phyloP scores from a whole-genome alignment of 192 early-diverging fungal species.

The Phlyctochytrium bullatum region DNA sequence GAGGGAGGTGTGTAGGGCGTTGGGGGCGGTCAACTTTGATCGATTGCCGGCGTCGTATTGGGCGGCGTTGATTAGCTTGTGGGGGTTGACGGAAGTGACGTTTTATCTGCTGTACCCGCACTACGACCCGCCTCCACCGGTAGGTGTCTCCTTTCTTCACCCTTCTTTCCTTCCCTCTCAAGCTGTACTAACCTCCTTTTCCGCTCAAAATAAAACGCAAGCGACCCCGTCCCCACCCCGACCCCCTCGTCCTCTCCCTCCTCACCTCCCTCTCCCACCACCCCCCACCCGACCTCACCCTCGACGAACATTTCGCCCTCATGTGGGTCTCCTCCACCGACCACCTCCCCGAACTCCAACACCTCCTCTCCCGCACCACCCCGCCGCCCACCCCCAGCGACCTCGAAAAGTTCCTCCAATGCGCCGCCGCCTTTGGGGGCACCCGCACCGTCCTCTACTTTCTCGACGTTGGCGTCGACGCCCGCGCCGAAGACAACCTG shows the following conservation, averaged over 20 bases:
- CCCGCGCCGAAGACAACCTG: neutral
- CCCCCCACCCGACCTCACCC: neutral
- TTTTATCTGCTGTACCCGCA: slow-evolving; percentile 1
- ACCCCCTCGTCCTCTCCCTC: neutral
- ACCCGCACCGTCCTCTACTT: neutral
- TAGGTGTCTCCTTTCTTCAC: too few relatives aligned
- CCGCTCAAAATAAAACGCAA: too few relatives aligned
- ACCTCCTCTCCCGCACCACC: neutral
- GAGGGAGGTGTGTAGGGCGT: neutral
- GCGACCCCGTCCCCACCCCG: slow-evolving; percentile 3
- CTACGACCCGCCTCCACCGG: neutral
- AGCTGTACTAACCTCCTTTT: too few relatives aligned
- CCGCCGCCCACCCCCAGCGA: neutral
- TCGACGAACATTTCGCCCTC: slow-evolving; percentile 3
- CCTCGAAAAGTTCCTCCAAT: slow-evolving; percentile 4
- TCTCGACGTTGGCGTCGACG: neutral
- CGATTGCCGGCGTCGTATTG: neutral
- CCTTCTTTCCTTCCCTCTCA: too few relatives aligned
- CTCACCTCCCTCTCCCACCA: neutral
- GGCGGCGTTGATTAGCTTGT: neutral
- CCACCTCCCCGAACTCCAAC: neutral
- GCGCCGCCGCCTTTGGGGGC: neutral
- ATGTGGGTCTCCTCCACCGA: slow-evolving; percentile 6
- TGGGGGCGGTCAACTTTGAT: slow-evolving; percentile 3
- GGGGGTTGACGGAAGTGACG: neutral